Conservation (phyloP, 2,329 filamentous ascomycete genomes). For the Nemania serpens region DNA sequence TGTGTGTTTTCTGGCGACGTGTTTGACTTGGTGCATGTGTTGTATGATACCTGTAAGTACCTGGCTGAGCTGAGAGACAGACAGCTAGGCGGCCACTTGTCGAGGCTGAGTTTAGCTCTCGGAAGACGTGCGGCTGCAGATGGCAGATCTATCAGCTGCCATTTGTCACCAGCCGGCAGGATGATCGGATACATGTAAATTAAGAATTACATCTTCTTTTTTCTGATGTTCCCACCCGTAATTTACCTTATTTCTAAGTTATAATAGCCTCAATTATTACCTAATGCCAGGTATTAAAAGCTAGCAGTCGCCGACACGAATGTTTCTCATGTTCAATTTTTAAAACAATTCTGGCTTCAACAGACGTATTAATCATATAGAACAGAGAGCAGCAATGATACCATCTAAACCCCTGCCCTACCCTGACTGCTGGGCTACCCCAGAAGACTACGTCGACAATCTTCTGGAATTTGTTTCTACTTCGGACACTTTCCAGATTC, state of each 20-base stretch:
- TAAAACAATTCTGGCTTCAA: not conserved
- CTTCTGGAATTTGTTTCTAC: conserved; percentile 77
- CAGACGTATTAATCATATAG: not conserved
- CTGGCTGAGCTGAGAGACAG: not conserved
- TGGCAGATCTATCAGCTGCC: conserved; percentile 13
- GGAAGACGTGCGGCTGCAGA: conserved; percentile 24
- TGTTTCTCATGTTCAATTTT: not conserved
- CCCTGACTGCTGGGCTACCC: conserved; percentile 67
- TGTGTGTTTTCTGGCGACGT: conserved; percentile 2
- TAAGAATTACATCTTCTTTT: too few species aligned
- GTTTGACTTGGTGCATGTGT: not conserved
- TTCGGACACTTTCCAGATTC: conserved; percentile 77
- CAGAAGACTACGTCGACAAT: conserved; percentile 78
- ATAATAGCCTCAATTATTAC: too few species aligned
- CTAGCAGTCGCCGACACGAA: too few species aligned
- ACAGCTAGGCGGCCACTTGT: too few species aligned
- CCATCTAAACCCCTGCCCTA: conserved; percentile 68
- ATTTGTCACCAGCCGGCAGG: conserved; percentile 1
- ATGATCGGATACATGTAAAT: not conserved
- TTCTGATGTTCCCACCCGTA: too few species aligned
- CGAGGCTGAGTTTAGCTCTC: not conserved
- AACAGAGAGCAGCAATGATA: conserved; percentile 45
- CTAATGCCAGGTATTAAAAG: too few species aligned
- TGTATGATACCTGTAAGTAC: not conserved
- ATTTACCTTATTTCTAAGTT: too few species aligned